These are phyloP conservation scores for Cordyceps cateniannulata DNA, from an alignment of 2,329 filamentous ascomycete genomes.

Conservation along the genomic window DNA sequence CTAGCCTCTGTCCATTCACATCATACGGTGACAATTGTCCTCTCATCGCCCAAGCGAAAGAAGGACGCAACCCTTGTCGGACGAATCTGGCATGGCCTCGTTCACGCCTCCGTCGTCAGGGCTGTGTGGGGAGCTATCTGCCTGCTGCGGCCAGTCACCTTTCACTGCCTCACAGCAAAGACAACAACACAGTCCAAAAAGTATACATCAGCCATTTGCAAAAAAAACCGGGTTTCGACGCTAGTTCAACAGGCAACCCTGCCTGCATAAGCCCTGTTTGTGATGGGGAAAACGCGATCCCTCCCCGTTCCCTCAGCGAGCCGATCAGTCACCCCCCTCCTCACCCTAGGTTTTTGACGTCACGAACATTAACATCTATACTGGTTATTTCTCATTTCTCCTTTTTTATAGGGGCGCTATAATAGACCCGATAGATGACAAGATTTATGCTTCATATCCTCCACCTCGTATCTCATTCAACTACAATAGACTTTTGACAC, in stretches of 20 bases:
- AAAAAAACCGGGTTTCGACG: background rate
- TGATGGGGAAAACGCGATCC: background rate
- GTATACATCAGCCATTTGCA: background rate
- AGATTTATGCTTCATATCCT: too few relatives aligned
- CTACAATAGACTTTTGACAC: background rate
- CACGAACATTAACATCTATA: background rate
- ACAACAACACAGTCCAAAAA: background rate
- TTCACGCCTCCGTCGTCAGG: background rate
- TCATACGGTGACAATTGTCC: background rate
- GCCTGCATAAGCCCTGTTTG: background rate
- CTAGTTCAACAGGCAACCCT: background rate
- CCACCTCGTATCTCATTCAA: background rate
- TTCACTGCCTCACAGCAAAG: background rate
- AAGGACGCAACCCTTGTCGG: background rate
- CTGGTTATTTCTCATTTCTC: too few relatives aligned
- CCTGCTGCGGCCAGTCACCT: background rate
- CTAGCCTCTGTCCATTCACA: background rate
- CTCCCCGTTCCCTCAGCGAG: background rate
- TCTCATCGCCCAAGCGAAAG: background rate
- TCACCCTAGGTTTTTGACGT: background rate
- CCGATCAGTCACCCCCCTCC: background rate
- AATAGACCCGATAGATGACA: too few relatives aligned
- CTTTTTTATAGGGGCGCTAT: too few relatives aligned
- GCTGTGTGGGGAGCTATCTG: background rate
- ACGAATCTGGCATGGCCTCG: constrained; percentile 5